Percentiles rank a stretch among this genome's conserved stretches.
phyloP scores from a whole-genome alignment of 106 monocot genomes.

The Triglochin maritima region DNA sequence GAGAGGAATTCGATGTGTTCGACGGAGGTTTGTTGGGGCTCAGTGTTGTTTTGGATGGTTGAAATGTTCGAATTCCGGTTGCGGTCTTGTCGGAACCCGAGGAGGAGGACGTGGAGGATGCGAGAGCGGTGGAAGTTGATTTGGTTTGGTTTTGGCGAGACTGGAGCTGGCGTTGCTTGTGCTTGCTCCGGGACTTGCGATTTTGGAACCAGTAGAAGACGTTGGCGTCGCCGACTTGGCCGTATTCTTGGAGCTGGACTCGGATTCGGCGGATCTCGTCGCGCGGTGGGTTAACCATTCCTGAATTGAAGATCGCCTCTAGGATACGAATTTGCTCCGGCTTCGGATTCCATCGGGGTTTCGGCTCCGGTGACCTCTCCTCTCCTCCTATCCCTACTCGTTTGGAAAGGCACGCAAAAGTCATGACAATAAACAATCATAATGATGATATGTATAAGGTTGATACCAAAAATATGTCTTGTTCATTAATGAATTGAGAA shows the following conservation, averaged over 20 bases:
- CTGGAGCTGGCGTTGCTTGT: conserved; percentile 60
- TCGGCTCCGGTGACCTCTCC: conserved; percentile 85
- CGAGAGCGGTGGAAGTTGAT: conserved; percentile 4
- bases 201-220: conserved; percentile 99
- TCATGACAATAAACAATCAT: too few species aligned
- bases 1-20: conserved; percentile 7
- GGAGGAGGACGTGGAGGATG: conserved; percentile 9
- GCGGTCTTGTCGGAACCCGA: conserved; percentile 5
- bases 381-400: conserved; percentile 18
- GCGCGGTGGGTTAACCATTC: conserved; percentile 90
- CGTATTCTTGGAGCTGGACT: conserved; percentile 79
- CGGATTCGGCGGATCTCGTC: conserved; percentile 84
- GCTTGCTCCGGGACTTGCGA: conserved; percentile 74
- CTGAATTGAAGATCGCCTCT: conserved; percentile 91
- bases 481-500: too few species aligned
- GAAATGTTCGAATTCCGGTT: not conserved
- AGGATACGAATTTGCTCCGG: conserved; percentile 95
- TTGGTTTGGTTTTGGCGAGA: not conserved
- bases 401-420: not conserved
- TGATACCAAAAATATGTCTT: too few species aligned
- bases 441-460: too few species aligned
- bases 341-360: conserved; percentile 93
- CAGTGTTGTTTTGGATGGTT: not conserved
- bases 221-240: conserved; percentile 96
- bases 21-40: too few species aligned